phyloP scores from a whole-genome alignment of 257 asterid genomes.

The Solanum pinnatisectum region DNA sequence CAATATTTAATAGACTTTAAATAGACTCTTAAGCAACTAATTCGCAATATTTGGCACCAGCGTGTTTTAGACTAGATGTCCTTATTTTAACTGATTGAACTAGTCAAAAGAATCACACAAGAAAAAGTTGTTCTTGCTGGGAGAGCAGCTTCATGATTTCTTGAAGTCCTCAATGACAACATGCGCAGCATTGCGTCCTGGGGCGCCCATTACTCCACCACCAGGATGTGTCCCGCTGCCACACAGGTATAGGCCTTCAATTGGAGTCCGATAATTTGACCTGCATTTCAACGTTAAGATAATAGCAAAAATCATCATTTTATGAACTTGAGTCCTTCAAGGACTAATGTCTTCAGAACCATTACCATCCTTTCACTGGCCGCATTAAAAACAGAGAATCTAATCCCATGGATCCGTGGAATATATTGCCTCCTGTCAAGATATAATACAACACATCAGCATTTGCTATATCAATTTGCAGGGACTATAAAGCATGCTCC shows the following conservation, averaged over 20 bases:
- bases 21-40: not conserved
- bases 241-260: slow-evolving; percentile 69
- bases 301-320: not conserved
- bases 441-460: not conserved
- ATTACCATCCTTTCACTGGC: slow-evolving; percentile 94
- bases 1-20: not conserved
- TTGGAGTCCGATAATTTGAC: slow-evolving; percentile 81
- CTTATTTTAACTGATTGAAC: not conserved
- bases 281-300: slow-evolving; percentile 20
- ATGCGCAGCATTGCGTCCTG: slow-evolving; percentile 83
- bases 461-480: not conserved
- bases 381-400: slow-evolving; percentile 88
- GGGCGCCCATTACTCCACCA: slow-evolving; percentile 96
- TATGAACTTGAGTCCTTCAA: not conserved
- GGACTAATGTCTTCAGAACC: not conserved
- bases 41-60: not conserved
- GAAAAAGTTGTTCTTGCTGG: not conserved
- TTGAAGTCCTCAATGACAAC: slow-evolving; percentile 66
- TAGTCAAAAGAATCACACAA: not conserved
- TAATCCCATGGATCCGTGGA: slow-evolving; percentile 94
- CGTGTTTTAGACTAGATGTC: not conserved
- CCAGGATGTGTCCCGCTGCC: slow-evolving; percentile 99
- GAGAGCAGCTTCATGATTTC: slow-evolving; percentile 1
- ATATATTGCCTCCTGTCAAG: slow-evolving; percentile 83
- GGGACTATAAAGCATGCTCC: not conserved